Base-by-base conservation (phyloP, 371 early-diverging fungal species). In the Capillidium heterosporum region DNA sequence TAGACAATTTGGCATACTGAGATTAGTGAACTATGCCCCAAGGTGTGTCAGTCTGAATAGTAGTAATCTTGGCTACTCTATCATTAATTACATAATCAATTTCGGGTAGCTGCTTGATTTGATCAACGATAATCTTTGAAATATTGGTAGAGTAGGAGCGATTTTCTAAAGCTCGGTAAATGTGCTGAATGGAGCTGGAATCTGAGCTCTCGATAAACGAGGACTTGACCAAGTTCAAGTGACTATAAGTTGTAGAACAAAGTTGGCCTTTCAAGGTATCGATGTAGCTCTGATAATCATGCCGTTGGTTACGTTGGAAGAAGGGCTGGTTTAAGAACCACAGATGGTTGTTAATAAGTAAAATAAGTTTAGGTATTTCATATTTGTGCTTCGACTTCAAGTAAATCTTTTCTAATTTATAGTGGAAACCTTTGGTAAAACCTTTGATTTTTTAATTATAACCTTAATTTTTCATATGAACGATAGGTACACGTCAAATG, bases 91-190 rank as follows among this genome's bases (percentile, higher is more conserved):
- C 67, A 47, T 75, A 78, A 7, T 62, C 77, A 31, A 79, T 67
- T 60, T 72, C 67, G 13, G 65, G 61, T 53, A 71, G 21, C 40
- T 15, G 2, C 32, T 56, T 49, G 42, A 50, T 57, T 57, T 61
- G 57, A 19, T 52, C 53, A 60, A 84, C 76, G 62, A 87, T 85
- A 55, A 72, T 71, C 19, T 82, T 75, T 62, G 77, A 75, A 61
- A 94, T 81, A 51, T 69, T 71, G 57, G 89, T 91, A 2, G 85
- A 65, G 67, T 91, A 87, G 19, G 90, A 91, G 7, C 35, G 4
- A 56, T 81, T 76, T 35, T 65, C 67, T 42, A 77, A 78, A 59
- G 79, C 64, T 56, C 82, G 67, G 65, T 87, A 92, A 43, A 80
- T 70, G 60, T 87, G 86, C 60, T 72, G 67, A 59, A 94, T 73